Conservation (phyloP, 768 basidiomycete genomes). For the Sporobolomyces pararoseus region DNA sequence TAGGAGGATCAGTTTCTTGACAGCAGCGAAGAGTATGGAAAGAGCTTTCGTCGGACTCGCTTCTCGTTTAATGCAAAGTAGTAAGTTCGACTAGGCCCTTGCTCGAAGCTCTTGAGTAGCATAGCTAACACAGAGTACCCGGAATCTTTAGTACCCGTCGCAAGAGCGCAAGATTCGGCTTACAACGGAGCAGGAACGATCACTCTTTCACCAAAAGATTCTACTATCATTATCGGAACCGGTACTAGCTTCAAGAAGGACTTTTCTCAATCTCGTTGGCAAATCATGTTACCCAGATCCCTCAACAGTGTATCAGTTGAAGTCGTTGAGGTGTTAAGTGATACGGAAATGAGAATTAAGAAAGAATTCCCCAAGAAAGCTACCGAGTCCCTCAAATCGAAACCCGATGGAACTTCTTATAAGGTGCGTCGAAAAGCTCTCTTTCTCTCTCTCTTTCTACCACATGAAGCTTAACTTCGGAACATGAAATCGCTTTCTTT, state of each 20-base stretch:
- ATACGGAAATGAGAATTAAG: slow-evolving; percentile 77
- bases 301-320: slow-evolving; percentile 73
- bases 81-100: slow-evolving; percentile 54
- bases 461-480: no score
- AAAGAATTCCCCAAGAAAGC: slow-evolving; percentile 82
- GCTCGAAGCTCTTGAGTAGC: not conserved
- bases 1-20: slow-evolving; percentile 76
- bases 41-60: slow-evolving; percentile 74
- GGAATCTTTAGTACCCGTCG: slow-evolving; percentile 70
- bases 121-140: not conserved
- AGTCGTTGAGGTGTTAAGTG: slow-evolving; percentile 80
- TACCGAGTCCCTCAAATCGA: slow-evolving; percentile 62
- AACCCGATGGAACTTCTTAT: slow-evolving; percentile 58
- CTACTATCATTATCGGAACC: slow-evolving; percentile 75
- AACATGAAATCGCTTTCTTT: not conserved
- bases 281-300: slow-evolving; percentile 79
- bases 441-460: no score
- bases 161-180: slow-evolving; percentile 81
- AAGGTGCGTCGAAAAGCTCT: slow-evolving; percentile 22
- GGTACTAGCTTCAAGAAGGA: slow-evolving; percentile 72
- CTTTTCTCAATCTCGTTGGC: slow-evolving; percentile 65
- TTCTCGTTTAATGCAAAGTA: slow-evolving; percentile 77
- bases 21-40: slow-evolving; percentile 84
- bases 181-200: slow-evolving; percentile 64
- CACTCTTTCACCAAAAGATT: slow-evolving; percentile 67